Base-by-base conservation (phyloP, 441 rosid species). In the Iberis amara region DNA sequence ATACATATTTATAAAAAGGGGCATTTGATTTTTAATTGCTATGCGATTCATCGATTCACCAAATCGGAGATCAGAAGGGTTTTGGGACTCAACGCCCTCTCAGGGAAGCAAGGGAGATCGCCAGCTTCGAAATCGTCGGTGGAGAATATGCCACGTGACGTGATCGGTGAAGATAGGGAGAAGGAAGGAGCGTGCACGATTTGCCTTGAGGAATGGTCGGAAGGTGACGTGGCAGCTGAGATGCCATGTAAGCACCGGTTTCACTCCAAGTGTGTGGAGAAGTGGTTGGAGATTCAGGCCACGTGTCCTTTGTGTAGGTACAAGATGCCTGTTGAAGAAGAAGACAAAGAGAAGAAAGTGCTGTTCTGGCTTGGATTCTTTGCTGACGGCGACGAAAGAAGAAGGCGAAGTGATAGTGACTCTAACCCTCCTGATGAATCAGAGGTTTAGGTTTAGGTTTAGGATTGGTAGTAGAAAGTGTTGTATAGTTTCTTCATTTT, bases 171-270 rank as follows among this genome's bases (percentile, higher is more conserved):
- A 12, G 62, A 59, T 11, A 68, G 40, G 9, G 71, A 41, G 33
- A 56, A 12, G 12, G 70, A 43, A 2, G 80, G 85, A 11, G 82
- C 80, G 65, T 88, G 98, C 68, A 59, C 66, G 54, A 61, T 85
- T 4, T 85, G 96, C 54, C 72, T 88, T 55, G 98, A 91, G 32
- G 82, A 77, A 61, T 79, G 80, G 79, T 72, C 54, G 40, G 27
- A 28, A 27, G 86, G 81, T 50, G 82, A 66, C 59, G 49, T 69
- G 52, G 94, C 65, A 0, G 75, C 77, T 61, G 91, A 77, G 83
- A 87, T 91, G 96, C 94, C 96, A 3, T 88, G 98, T 58, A 76
- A 77, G 59, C 98, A 88, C 12, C 63, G 47, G 71, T 88, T 91
- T 47, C 98, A 88, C 44, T 76, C 73, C 0, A 66, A 62, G 9